Base-by-base conservation (phyloP, 2,329 filamentous ascomycete genomes). In the Mycogone perniciosa region DNA sequence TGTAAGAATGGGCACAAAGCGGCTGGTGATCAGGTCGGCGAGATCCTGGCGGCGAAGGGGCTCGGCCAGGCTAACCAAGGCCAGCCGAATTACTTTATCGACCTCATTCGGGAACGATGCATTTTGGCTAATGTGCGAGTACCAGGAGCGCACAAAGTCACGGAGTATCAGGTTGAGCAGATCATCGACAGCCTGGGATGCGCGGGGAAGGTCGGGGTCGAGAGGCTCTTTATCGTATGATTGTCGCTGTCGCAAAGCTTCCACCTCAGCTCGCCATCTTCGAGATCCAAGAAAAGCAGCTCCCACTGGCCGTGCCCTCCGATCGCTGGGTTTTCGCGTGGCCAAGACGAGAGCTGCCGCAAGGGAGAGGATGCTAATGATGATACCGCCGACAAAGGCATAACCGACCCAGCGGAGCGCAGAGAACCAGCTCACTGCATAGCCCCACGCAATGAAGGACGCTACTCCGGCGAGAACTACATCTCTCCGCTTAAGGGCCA, bases 91-190 rank as follows among this genome's bases (percentile, higher is more conserved):
- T 4, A 83, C 80, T 57, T 79, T 83, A 67, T 99, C 92, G 52
- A 97, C 85, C 69, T 96, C 86, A 65, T 96, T 86, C 51, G 85
- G 76, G 61, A 99, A 99, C 0, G 80, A 78, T 2, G 85, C 82
- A 61, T 86, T 89, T 56, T 76, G 79, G 71, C 89, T 96, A 64
- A 99, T 96, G 62, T 83, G 80, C 31, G 77, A 79, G 67, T 96
- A 97, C 93, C 93, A 99, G 43, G 85, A 85, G 52, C 79, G 81
- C 51, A 99, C 82, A 65, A 95, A 96, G 66, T 96, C 89, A 56
- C 88, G 80, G 56, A 89, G 70, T 47, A 95, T 80, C 47, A 90
- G 73, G 46, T 85, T 81, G 41, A 99, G 77, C 31, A 97, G 71
- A 47, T 83, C 79, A 68, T 96, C 89, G 57, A 97, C 72, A 42